These are phyloP conservation scores for Phytophthora ramorum DNA, from an alignment of 352 stramenopile genomes.

Conservation along the genomic window DNA sequence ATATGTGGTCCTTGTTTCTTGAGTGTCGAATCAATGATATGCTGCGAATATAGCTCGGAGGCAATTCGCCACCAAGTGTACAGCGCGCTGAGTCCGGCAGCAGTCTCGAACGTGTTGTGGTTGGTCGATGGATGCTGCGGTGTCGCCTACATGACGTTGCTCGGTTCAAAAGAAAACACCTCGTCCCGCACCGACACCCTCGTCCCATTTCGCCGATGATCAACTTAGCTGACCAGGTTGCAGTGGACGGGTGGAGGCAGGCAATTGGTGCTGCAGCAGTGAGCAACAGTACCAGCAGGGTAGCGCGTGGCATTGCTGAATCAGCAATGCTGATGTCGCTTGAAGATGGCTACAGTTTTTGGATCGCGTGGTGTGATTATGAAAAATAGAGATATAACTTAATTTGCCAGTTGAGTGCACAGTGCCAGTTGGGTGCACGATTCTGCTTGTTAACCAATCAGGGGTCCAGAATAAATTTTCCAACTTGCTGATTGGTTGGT, in stretches of 20 bases:
- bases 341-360: not conserved
- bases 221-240: slow-evolving; percentile 28
- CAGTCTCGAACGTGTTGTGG: not conserved
- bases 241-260: not conserved
- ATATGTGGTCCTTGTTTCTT: slow-evolving; percentile 5
- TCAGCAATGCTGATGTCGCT: not conserved
- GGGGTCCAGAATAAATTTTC: no score
- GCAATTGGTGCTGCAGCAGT: not conserved
- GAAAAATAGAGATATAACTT: no score
- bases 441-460: no score
- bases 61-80: slow-evolving; percentile 2
- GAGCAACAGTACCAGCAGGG: slow-evolving; percentile 5
- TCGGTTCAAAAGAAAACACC: no score
- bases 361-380: slow-evolving; percentile 6
- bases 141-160: slow-evolving; percentile 5
- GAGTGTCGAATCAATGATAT: slow-evolving; percentile 2
- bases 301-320: not conserved
- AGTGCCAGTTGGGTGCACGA: no score
- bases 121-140: not conserved
- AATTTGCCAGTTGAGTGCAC: no score
- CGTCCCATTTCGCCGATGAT: no score
- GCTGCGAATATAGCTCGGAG: not conserved
- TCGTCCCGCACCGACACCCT: no score
- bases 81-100: not conserved
- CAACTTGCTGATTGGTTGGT: no score